Evolutionary conservation across 2,329 filamentous ascomycete genomes (phyloP), one percentile per base, ranked within the genome.

Genomic region (Colletotrichum tofieldiae): DNA sequence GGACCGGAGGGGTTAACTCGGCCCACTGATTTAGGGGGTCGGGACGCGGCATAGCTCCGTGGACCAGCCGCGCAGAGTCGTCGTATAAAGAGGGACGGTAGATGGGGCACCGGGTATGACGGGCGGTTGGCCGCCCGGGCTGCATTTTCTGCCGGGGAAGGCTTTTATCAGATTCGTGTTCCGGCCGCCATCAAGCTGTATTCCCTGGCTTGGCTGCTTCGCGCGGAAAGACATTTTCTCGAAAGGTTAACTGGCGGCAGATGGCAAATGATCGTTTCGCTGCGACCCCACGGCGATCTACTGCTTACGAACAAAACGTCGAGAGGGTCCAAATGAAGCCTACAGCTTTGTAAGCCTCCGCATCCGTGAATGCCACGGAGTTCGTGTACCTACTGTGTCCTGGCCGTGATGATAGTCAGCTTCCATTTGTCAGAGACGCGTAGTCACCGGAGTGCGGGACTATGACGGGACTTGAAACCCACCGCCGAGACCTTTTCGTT

Each of bases 191-290:
- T 26, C 39, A 55, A 56, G 39, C 49, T n/a, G 39, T 29, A 45
- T 39, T 64, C 49, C 59, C 65, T 49, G n/a, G 45, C n/a, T 26
- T 23, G 59, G 49, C 18, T 47, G 1, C 56, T 41, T 23, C n/a
- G 14, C 23, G 54, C 35, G 39, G 23, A 32, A 49, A 29, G 23
- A 43, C 35, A 43, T 20, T 14, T 26, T 20, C n/a, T 39, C n/a
- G n/a, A 23, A 43, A 41, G 32, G 41, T 26, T 26, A 4, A 29
- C 41, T 18, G 16, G 18, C 29, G 18, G 20, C 12, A 60, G 43
- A 51, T 51, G 43, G 37, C 55, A 56, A 26, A 56, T 47, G 41
- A 2, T 4, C 11, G 16, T 32, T n/a, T 60, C 18, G n/a, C 29
- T 26, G 47, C 32, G 32, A 32, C 37, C 20, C 37, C 37, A 23